A percentile compares a stretch with the other conserved stretches of the same genome.
Conservation (phyloP, 176 grass and related monocot species). For the Melocanna baccifera region DNA sequence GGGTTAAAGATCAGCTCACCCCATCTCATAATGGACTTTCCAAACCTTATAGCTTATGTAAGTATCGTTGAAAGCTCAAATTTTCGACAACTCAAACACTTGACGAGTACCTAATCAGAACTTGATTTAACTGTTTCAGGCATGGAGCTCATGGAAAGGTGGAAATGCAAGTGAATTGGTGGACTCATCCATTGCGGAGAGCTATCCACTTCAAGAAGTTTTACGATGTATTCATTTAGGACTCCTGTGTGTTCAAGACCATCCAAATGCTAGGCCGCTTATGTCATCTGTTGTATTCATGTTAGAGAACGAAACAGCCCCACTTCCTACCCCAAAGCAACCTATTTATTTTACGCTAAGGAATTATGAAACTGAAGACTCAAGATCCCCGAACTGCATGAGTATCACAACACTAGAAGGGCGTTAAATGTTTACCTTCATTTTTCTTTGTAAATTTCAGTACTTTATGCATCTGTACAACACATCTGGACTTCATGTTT, state of each 20-base stretch:
- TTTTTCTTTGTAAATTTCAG: not conserved
- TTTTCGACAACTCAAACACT: not conserved
- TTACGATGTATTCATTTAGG: conserved; percentile 36
- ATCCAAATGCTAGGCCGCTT: conserved; percentile 37
- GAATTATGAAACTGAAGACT: not conserved
- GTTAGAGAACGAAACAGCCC: conserved; percentile 30
- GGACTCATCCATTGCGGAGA: conserved; percentile 30
- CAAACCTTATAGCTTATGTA: conserved; percentile 35
- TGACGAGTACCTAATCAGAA: not conserved
- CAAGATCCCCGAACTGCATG: not conserved
- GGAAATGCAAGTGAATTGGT: conserved; percentile 33
- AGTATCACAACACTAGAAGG: conserved; percentile 11
- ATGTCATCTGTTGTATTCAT: conserved; percentile 46
- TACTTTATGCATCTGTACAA: not conserved
- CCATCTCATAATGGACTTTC: not conserved
- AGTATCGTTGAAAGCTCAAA: not conserved
- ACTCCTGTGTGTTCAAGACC: conserved; percentile 53
- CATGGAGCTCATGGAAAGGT: conserved; percentile 56
- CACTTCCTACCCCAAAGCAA: conserved; percentile 26
- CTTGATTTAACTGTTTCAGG: conserved; percentile 29
- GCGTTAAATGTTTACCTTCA: not conserved
- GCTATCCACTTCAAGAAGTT: conserved; percentile 24
- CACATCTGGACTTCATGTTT: not conserved
- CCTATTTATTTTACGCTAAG: conserved; percentile 17
- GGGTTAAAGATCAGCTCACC: conserved; percentile 37